A percentile compares a stretch with the other conserved stretches of the same genome.
These are phyloP conservation scores for Phytophthora podocarpi DNA, from an alignment of 352 stramenopile species.

Conservation along the genomic window DNA sequence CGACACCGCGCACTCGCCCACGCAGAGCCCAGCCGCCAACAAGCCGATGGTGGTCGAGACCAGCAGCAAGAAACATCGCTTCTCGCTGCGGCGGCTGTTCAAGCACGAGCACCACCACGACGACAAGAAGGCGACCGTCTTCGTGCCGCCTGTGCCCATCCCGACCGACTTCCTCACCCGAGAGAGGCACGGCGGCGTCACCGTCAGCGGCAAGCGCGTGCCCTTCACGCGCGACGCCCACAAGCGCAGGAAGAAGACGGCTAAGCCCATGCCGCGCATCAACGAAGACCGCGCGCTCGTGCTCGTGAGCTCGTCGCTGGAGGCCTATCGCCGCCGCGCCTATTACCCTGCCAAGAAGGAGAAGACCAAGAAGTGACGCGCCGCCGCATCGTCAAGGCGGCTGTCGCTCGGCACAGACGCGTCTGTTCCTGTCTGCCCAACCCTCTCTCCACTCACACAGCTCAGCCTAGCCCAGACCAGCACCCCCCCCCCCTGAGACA, in stretches of 20 bases:
- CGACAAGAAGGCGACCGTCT: conserved; percentile 6
- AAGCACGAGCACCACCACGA: conserved; percentile 21
- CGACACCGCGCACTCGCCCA: conserved; percentile 1
- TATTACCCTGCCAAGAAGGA: conserved; percentile 46
- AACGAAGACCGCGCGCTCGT: conserved; percentile 32
- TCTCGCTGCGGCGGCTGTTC: conserved; percentile 40
- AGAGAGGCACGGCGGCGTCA: conserved; percentile 39
- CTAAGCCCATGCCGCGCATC: conserved; percentile 33
- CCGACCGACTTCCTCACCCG: conserved; percentile 38
- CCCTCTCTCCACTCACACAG: too few relatives aligned
- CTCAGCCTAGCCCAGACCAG: too few relatives aligned
- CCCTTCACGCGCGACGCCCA: conserved; percentile 47
- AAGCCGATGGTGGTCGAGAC: conserved; percentile 21
- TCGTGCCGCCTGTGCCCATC: conserved; percentile 35
- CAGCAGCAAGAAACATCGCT: conserved; percentile 37
- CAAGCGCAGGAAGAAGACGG: conserved; percentile 22
- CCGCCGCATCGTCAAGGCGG: conserved; percentile 6
- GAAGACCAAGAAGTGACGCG: conserved; percentile 36
- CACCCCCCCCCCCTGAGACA: conserved; percentile 20
- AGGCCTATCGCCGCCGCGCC: conserved; percentile 45
- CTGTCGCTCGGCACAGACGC: too few relatives aligned
- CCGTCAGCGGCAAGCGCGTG: conserved; percentile 43
- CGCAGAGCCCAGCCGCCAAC: too few relatives aligned
- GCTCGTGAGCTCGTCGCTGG: conserved; percentile 28
- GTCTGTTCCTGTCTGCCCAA: too few relatives aligned